A percentile compares a stretch with the other conserved stretches of the same genome.
These are phyloP conservation scores for Ostreobium quekettii DNA, from an alignment of 139 green algal genomes.

Conservation along the genomic window DNA sequence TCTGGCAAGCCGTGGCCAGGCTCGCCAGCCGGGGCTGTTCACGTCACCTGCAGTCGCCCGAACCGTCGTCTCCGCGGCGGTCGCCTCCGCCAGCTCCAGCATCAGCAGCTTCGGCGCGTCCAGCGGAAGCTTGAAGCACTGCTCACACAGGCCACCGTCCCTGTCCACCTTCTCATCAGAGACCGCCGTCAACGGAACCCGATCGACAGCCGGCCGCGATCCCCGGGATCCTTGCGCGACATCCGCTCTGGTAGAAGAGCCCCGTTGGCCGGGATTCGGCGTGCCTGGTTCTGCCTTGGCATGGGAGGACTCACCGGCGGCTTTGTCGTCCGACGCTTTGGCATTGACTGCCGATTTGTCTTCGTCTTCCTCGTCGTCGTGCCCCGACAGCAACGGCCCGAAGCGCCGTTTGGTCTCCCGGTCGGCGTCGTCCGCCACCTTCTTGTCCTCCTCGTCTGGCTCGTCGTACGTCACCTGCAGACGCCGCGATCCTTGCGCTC, in stretches of 20 bases:
- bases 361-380: slow-evolving; percentile 31
- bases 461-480: slow-evolving; percentile 70
- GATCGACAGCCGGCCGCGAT: not conserved
- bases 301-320: slow-evolving; percentile 3
- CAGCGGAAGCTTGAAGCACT: slow-evolving; percentile 43
- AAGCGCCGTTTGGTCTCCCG: slow-evolving; percentile 22
- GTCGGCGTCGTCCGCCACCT: slow-evolving; percentile 33
- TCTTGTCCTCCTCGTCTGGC: slow-evolving; percentile 64
- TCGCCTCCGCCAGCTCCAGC: slow-evolving; percentile 71
- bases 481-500: no score
- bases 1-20: no score
- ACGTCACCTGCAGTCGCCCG: slow-evolving; percentile 33
- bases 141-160: not conserved
- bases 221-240: no score
- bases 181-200: not conserved
- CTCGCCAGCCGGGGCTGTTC: no score
- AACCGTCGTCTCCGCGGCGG: slow-evolving; percentile 50
- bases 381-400: slow-evolving; percentile 22
- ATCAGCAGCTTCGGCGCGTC: slow-evolving; percentile 74
- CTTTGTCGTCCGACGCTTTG: not conserved
- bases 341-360: slow-evolving; percentile 1
- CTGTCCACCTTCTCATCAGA: not conserved
- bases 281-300: no score
- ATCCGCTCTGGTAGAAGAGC: no score
- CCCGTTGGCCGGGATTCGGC: no score